A percentile compares a stretch with the other conserved stretches of the same genome.
These are phyloP conservation scores for Aristolochia californica DNA, from an alignment of 164 flowering plant genomes.

Conservation along the genomic window DNA sequence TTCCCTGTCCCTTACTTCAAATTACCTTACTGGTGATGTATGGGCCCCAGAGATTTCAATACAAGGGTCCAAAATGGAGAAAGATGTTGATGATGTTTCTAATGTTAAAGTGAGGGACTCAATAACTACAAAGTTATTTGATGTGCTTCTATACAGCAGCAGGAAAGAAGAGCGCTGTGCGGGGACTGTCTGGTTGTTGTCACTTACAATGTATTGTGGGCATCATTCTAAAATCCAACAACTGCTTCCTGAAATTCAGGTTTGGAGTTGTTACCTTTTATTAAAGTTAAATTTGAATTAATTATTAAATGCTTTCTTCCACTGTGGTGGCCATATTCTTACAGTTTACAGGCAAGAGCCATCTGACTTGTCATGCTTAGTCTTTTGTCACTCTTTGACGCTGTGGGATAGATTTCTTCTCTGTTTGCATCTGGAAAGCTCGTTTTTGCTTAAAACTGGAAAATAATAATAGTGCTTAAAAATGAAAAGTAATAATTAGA, in stretches of 20 bases:
- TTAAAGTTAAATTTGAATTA: background rate
- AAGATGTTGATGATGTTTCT: slow-evolving; percentile 31
- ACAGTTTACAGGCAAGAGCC: too few relatives aligned
- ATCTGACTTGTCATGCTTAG: too few relatives aligned
- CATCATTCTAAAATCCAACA: slow-evolving; percentile 63
- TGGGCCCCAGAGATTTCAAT: slow-evolving; percentile 26
- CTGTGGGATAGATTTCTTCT: too few relatives aligned
- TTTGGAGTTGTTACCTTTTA: slow-evolving; percentile 10
- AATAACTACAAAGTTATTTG: slow-evolving; percentile 72
- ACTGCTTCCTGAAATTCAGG: slow-evolving; percentile 98
- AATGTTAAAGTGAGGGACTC: slow-evolving; percentile 46
- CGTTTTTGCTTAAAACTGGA: background rate
- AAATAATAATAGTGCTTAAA: too few relatives aligned
- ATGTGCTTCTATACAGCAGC: slow-evolving; percentile 69
- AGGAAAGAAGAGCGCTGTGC: slow-evolving; percentile 96
- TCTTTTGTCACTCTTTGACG: too few relatives aligned
- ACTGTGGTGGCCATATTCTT: too few relatives aligned
- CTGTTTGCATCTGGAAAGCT: background rate
- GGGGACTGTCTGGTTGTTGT: slow-evolving; percentile 89
- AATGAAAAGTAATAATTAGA: too few relatives aligned
- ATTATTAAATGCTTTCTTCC: too few relatives aligned
- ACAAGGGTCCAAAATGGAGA: slow-evolving; percentile 14
- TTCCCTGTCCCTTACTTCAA: slow-evolving; percentile 75
- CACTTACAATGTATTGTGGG: slow-evolving; percentile 92
- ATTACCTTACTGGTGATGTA: slow-evolving; percentile 59